Evolutionary conservation across 73 alveolate species (phyloP).

Genomic region (Breviolum minutum): DNA sequence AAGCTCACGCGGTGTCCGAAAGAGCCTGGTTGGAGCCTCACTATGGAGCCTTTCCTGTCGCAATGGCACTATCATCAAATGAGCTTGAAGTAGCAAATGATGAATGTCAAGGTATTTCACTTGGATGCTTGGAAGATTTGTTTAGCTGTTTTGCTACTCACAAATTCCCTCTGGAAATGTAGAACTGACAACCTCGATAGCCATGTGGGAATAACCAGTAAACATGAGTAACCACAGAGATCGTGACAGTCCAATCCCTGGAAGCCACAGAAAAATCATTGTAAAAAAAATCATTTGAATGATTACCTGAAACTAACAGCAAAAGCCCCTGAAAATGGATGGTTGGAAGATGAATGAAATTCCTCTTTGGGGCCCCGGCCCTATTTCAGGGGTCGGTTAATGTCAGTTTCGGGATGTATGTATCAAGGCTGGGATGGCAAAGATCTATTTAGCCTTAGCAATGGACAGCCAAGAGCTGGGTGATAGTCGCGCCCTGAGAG

Average conservation of each 20-base stretch:
- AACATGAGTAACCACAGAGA: too few species aligned
- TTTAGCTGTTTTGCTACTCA: too few species aligned
- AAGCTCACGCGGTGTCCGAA: neutral
- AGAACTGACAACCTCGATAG: too few species aligned
- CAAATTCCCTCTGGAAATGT: too few species aligned
- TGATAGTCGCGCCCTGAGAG: conserved; percentile 13
- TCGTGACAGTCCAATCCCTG: too few species aligned
- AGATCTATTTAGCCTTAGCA: conserved; percentile 53
- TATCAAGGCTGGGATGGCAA: conserved; percentile 49
- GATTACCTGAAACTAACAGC: neutral
- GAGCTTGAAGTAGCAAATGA: neutral
- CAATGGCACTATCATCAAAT: neutral
- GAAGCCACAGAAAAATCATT: neutral
- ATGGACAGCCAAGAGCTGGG: conserved; percentile 52
- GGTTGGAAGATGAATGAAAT: too few species aligned
- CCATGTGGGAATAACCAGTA: too few species aligned
- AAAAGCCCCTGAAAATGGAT: neutral
- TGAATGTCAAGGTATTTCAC: neutral
- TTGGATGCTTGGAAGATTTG: too few species aligned
- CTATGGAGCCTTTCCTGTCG: neutral
- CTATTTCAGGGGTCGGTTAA: neutral
- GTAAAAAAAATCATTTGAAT: neutral
- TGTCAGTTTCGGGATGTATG: neutral
- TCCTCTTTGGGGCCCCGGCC: neutral
- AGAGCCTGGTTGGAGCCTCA: conserved; percentile 53